phyloP scores from a whole-genome alignment of 225 moss, liverwort and hornwort species.

The Pseudoscleropodium purum region DNA sequence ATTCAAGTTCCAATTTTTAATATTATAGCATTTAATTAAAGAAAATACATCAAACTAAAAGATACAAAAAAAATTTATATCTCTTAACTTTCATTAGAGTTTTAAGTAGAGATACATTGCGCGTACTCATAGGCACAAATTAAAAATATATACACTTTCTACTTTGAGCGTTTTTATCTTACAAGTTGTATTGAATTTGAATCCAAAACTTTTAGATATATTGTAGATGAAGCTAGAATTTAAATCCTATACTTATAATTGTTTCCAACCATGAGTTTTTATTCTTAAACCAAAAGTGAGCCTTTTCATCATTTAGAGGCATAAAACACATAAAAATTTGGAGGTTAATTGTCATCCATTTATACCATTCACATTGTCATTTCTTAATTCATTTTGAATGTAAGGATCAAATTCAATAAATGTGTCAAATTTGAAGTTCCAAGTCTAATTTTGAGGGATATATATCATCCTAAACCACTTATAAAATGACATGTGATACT shows the following conservation, averaged over 20 bases:
- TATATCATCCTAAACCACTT: not conserved
- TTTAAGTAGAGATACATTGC: not conserved
- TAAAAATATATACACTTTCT: not conserved
- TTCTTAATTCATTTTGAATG: not conserved
- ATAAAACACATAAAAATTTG: not conserved
- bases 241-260: not conserved
- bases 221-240: not conserved
- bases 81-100: not conserved
- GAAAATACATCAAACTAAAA: not conserved
- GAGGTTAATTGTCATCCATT: not conserved
- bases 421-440: not conserved
- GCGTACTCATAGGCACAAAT: fast-evolving
- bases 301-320: not conserved
- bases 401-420: not conserved
- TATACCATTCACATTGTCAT: not conserved
- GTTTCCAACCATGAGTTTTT: not conserved
- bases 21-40: fast-evolving
- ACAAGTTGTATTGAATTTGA: not conserved
- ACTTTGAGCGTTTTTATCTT: not conserved
- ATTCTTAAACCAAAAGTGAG: not conserved
- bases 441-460: not conserved
- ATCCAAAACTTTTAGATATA: not conserved
- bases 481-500: not conserved
- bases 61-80: not conserved
- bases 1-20: not conserved